phyloP scores from a whole-genome alignment of 2,329 filamentous ascomycete species.

The Pseudogymnoascus sp. region DNA sequence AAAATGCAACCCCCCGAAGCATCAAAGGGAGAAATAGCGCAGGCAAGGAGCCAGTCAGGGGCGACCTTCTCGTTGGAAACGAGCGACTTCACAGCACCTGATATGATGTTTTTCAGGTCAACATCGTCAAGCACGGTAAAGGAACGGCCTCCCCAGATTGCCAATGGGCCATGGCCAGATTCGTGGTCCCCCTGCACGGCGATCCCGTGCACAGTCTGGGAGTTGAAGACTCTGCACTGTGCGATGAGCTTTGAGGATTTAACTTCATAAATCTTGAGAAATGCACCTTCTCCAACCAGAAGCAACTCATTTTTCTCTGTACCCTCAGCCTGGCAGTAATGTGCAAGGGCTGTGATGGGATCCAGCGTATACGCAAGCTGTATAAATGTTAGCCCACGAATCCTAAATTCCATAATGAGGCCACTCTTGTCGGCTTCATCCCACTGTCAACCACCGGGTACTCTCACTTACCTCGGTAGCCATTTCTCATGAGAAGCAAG shows the following conservation, averaged over 20 bases:
- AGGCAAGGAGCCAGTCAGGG: conserved; percentile 73
- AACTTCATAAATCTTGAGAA: conserved; percentile 43
- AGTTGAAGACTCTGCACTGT: conserved; percentile 48
- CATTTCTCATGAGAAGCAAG: background rate
- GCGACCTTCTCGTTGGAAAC: conserved; percentile 35
- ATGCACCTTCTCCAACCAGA: conserved; percentile 52
- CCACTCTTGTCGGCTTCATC: background rate
- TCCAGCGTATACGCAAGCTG: conserved; percentile 27
- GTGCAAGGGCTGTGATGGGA: conserved; percentile 53
- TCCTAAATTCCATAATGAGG: background rate
- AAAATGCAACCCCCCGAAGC: conserved; percentile 43
- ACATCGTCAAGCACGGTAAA: conserved; percentile 31
- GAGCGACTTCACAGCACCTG: conserved; percentile 13
- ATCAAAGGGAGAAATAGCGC: conserved; percentile 41
- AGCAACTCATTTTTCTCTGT: conserved; percentile 31
- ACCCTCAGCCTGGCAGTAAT: conserved; percentile 33
- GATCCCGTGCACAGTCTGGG: conserved; percentile 70
- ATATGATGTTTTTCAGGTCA: conserved; percentile 14
- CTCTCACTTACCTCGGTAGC: background rate
- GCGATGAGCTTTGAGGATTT: conserved; percentile 30
- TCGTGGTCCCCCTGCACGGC: conserved; percentile 30
- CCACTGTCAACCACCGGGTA: background rate
- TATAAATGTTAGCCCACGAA: conserved; percentile 1
- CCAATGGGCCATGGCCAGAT: conserved; percentile 27
- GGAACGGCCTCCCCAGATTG: conserved; percentile 64